Evolutionary conservation across 192 early-diverging fungal species (phyloP).

Genomic region (Coemansia sp.): DNA sequence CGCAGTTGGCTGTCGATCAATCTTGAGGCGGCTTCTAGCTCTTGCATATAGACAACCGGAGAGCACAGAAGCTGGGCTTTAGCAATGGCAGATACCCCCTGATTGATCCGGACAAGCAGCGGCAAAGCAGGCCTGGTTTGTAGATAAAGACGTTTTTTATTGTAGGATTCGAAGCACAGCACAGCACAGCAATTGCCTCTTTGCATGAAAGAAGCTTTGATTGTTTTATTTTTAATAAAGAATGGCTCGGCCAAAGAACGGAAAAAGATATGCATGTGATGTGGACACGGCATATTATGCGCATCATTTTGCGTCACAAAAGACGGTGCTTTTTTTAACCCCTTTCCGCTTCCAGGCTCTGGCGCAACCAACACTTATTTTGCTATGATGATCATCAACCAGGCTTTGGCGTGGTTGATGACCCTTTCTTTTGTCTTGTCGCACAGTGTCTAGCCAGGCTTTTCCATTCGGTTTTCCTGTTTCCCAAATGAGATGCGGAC

Average conservation of each 20-base stretch:
- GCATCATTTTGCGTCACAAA: slow-evolving; percentile 10
- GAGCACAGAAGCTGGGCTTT: too few relatives aligned
- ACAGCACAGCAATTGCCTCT: too few relatives aligned
- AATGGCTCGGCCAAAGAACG: not conserved
- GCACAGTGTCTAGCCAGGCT: not conserved
- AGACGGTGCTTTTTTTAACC: not conserved
- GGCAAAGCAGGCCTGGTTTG: too few relatives aligned
- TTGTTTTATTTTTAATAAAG: too few relatives aligned
- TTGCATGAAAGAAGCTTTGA: too few relatives aligned
- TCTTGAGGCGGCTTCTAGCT: not conserved
- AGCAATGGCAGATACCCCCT: too few relatives aligned
- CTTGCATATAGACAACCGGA: not conserved
- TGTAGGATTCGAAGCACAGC: too few relatives aligned
- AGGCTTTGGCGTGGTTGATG: not conserved
- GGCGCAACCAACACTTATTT: not conserved
- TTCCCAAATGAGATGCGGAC: not conserved
- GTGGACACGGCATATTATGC: slow-evolving; percentile 15
- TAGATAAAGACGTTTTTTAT: too few relatives aligned
- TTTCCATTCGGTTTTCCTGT: not conserved
- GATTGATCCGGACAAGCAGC: too few relatives aligned
- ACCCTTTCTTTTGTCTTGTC: too few relatives aligned
- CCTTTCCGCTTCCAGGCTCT: too few relatives aligned
- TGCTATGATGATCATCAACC: not conserved
- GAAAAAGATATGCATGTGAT: not conserved
- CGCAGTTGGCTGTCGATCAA: not conserved